A percentile compares a stretch with the other conserved stretches of the same genome.
Conservation (phyloP, 2,329 filamentous ascomycete genomes). For the Botrytis fabae region DNA sequence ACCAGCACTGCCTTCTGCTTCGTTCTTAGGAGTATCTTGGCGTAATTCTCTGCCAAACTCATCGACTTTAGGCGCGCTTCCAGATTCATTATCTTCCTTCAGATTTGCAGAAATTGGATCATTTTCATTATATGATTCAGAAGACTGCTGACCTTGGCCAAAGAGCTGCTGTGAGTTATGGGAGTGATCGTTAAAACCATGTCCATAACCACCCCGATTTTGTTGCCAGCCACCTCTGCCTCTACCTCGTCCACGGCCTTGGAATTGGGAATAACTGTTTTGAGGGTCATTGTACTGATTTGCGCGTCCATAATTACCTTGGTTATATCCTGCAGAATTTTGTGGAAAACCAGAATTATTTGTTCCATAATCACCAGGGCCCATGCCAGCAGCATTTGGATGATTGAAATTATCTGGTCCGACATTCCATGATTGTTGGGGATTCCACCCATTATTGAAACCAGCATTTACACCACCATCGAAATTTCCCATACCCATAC, state of each 20-base stretch:
- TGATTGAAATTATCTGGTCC: conserved; percentile 86
- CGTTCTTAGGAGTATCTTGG: conserved; percentile 29
- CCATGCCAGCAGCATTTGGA: conserved; percentile 78
- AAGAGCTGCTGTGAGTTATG: conserved; percentile 39
- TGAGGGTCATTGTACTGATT: conserved; percentile 74
- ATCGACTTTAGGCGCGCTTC: conserved; percentile 37
- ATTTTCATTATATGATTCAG: conserved; percentile 38
- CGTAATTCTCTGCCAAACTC: conserved; percentile 43
- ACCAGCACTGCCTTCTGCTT: conserved; percentile 10
- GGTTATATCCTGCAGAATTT: conserved; percentile 69
- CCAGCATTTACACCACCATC: conserved; percentile 61
- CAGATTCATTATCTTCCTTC: conserved; percentile 34
- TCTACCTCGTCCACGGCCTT: conserved; percentile 43
- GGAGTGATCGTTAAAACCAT: conserved; percentile 38
- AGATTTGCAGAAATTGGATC: conserved; percentile 37
- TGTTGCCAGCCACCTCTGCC: conserved; percentile 39
- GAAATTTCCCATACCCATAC: conserved; percentile 64
- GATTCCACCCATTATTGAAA: conserved; percentile 78
- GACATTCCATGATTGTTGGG: conserved; percentile 80
- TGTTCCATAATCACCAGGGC: conserved; percentile 76
- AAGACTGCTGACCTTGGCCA: conserved; percentile 33
- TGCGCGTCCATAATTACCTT: conserved; percentile 77
- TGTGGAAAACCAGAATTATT: conserved; percentile 69
- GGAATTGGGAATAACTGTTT: conserved; percentile 58
- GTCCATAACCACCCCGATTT: conserved; percentile 36